A percentile compares a stretch with the other conserved stretches of the same genome.
Evolutionary conservation across 2,329 filamentous ascomycete species (phyloP).

Genomic region (Arthrobotrys entomopaga): DNA sequence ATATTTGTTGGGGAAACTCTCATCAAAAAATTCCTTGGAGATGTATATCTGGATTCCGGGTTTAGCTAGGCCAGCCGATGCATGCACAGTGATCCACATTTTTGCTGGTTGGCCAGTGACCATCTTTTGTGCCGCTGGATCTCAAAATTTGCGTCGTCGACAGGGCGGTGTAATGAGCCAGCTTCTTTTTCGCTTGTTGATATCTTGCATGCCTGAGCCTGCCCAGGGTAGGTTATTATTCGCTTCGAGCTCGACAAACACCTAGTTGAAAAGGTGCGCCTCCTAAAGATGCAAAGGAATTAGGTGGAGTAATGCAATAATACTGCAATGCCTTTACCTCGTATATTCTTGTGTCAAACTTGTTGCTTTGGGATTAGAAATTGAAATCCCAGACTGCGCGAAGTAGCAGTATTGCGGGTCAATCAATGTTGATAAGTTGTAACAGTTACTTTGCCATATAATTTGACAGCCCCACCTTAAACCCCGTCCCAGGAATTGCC

Average conservation of each 20-base stretch:
- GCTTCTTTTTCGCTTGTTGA: slow-evolving; percentile 36
- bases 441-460: neutral
- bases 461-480: neutral
- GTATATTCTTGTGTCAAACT: slow-evolving; percentile 35
- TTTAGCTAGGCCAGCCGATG: slow-evolving; percentile 29
- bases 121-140: slow-evolving; percentile 24
- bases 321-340: slow-evolving; percentile 36
- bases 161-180: slow-evolving; percentile 4
- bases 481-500: neutral
- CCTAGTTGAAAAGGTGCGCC: neutral
- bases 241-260: slow-evolving; percentile 32
- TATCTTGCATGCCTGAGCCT: slow-evolving; percentile 32
- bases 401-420: too few species aligned
- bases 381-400: neutral
- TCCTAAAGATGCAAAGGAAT: too few species aligned
- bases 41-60: slow-evolving; percentile 37
- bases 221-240: slow-evolving; percentile 47
- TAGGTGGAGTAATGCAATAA: slow-evolving; percentile 35
- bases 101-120: slow-evolving; percentile 20
- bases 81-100: slow-evolving; percentile 46
- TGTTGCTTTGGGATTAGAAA: neutral
- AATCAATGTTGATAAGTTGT: neutral
- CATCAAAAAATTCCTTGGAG: slow-evolving; percentile 47
- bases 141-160: slow-evolving; percentile 12
- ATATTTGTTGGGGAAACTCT: slow-evolving; percentile 53